These are phyloP conservation scores for Aureobasidium sp. DNA, from an alignment of 2,329 filamentous ascomycete genomes.

Conservation along the genomic window DNA sequence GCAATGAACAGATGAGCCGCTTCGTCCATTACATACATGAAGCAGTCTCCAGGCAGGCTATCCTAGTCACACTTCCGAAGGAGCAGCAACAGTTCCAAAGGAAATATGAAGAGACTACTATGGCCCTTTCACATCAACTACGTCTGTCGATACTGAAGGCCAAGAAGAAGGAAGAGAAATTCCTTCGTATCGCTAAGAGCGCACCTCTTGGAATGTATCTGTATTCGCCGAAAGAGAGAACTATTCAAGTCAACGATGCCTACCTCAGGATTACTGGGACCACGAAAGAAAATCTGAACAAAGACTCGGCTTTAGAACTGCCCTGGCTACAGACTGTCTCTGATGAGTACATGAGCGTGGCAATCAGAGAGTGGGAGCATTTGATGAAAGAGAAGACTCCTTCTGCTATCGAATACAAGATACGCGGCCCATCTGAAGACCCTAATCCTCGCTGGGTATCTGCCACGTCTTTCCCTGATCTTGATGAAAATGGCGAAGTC, in stretches of 20 bases:
- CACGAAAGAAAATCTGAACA: slow-evolving; percentile 9
- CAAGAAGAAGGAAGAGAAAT: slow-evolving; percentile 24
- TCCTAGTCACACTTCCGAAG: slow-evolving; percentile 23
- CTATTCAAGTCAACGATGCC: slow-evolving; percentile 33
- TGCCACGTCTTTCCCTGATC: slow-evolving; percentile 18
- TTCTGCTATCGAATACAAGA: neutral
- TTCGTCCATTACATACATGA: neutral
- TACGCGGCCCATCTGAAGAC: neutral
- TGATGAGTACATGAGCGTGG: neutral
- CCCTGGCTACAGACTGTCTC: slow-evolving; percentile 1
- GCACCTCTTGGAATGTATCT: slow-evolving; percentile 30
- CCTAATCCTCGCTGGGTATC: neutral
- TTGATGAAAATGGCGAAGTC: slow-evolving; percentile 26
- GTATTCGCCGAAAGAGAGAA: slow-evolving; percentile 25
- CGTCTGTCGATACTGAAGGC: slow-evolving; percentile 22
- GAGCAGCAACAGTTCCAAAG: slow-evolving; percentile 19
- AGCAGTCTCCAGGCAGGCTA: slow-evolving; percentile 24
- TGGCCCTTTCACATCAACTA: slow-evolving; percentile 29
- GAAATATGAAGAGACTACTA: slow-evolving; percentile 29
- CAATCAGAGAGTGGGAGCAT: neutral
- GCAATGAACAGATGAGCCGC: slow-evolving; percentile 20
- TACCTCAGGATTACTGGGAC: slow-evolving; percentile 30
- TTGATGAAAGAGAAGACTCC: neutral
- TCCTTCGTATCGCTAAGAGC: slow-evolving; percentile 31
- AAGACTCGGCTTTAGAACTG: neutral